Evolutionary conservation across 345 rosid genomes (phyloP).

Genomic region (Pistacia atlantica): DNA sequence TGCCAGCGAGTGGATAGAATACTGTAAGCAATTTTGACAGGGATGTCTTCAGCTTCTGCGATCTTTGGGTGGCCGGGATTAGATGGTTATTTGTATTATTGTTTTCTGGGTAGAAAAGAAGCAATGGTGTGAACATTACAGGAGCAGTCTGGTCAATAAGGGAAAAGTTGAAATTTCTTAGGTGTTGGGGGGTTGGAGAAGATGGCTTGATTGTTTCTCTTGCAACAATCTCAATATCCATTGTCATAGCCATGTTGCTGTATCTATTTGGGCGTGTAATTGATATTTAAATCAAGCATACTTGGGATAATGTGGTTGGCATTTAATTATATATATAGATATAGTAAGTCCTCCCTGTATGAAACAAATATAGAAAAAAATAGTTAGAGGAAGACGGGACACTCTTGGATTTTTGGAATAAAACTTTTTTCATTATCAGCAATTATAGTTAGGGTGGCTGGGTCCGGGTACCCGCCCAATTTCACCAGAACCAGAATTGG

Average conservation of each 20-base stretch:
- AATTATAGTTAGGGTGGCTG: too few relatives aligned
- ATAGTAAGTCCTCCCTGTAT: too few relatives aligned
- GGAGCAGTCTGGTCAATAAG: slow-evolving; percentile 38
- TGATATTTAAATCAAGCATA: too few relatives aligned
- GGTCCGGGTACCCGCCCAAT: too few relatives aligned
- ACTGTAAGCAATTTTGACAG: slow-evolving; percentile 21
- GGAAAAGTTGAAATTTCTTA: slow-evolving; percentile 14
- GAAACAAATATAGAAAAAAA: too few relatives aligned
- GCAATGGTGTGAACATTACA: slow-evolving; percentile 13
- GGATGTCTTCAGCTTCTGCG: slow-evolving; percentile 17
- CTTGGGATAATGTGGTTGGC: too few relatives aligned
- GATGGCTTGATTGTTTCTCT: slow-evolving; percentile 29
- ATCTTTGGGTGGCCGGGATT: background rate
- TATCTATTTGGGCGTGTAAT: too few relatives aligned
- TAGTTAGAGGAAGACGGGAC: too few relatives aligned
- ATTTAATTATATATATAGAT: too few relatives aligned
- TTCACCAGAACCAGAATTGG: too few relatives aligned
- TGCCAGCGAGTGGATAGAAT: slow-evolving; percentile 28
- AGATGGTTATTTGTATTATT: background rate
- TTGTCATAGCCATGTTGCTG: background rate
- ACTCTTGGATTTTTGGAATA: too few relatives aligned
- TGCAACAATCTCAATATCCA: background rate
- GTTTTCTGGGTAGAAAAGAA: slow-evolving; percentile 23
- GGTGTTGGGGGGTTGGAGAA: slow-evolving; percentile 22
- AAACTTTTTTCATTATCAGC: too few relatives aligned